A percentile compares a stretch with the other conserved stretches of the same genome.
These are phyloP conservation scores for Alternaria infectoria DNA, from an alignment of 2,329 filamentous ascomycete species.

Conservation along the genomic window DNA sequence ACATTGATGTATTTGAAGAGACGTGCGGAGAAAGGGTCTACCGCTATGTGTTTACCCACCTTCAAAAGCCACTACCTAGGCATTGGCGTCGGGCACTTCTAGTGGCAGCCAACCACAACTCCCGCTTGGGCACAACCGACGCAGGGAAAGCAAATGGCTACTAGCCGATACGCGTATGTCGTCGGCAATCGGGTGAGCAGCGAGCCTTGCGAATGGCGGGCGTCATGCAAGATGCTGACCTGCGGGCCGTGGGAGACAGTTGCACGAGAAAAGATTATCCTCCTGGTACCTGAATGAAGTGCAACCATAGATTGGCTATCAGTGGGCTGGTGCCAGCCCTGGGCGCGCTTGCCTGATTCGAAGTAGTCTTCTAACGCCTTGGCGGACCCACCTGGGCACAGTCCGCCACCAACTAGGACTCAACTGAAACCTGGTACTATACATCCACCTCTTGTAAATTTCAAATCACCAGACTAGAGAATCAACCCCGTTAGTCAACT, in stretches of 20 bases:
- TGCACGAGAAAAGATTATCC: neutral
- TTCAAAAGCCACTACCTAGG: neutral
- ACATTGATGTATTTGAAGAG: conserved; percentile 12
- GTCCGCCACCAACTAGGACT: neutral
- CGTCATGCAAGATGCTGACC: neutral
- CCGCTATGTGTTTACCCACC: neutral
- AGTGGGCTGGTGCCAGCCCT: neutral
- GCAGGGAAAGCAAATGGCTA: neutral
- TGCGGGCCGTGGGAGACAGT: neutral
- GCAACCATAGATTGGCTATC: neutral
- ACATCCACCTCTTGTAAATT: neutral
- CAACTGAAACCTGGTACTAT: neutral
- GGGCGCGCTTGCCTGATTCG: neutral
- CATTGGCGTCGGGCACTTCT: neutral
- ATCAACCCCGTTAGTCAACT: neutral
- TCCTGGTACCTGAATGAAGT: neutral
- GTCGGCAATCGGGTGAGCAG: neutral
- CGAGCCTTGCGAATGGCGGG: neutral
- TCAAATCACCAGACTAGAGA: neutral
- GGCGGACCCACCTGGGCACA: neutral
- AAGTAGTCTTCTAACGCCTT: neutral
- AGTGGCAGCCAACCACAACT: neutral
- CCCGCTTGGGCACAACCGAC: neutral
- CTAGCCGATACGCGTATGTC: neutral
- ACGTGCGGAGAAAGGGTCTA: conserved; percentile 11